Base-by-base conservation (phyloP, 78 protist genomes). In the Dictyostelium purpureum region DNA sequence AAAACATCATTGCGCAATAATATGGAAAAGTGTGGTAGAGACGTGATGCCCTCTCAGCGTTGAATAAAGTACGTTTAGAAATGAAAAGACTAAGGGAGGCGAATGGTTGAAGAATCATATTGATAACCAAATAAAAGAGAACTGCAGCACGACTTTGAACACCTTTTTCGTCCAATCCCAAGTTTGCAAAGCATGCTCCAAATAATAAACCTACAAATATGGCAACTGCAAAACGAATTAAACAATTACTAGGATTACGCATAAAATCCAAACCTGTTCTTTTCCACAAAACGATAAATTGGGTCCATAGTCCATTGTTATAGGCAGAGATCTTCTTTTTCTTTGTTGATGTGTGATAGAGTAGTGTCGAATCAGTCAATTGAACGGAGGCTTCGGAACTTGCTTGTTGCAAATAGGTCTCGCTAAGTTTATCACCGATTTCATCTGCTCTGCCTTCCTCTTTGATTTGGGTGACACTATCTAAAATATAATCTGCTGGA, bases 401-500 rank as follows among this genome's bases (percentile, higher is more conserved):
- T 28, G 75, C 79, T 40, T 82, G 90, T 37, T 47, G 49, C 0
- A 49, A 70, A 43, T 82, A 82, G 2, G n/a, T 14, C 26, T 18
- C n/a, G 1, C 52, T 21, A 14, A 73, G 51, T 31, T 49, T 69
- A 38, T 81, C 89, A 16, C 69, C 89, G 51, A 81, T 67, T 52
- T 81, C 89, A 28, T 81, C 69, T 0, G 89, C 89, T 5, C 47
- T 6, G 24, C 69, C 69, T 14, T 28, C 43, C 21, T 81, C 89
- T 51, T 87, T 87, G 33, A 87, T 87, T 0, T 63, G 79, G 1
- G 92, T 87, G 10, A 87, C 83, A 1, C 77, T 71, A 65, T 87
- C 92, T 26, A 87, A 51, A 26, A 87, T 74, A 42, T 87, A 76
- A 63, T 87, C 92, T 24, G 92, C 92, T 21, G 92, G 92, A 76